Base-by-base conservation (phyloP, 257 asterid genomes). In the Nicotiana knightiana region DNA sequence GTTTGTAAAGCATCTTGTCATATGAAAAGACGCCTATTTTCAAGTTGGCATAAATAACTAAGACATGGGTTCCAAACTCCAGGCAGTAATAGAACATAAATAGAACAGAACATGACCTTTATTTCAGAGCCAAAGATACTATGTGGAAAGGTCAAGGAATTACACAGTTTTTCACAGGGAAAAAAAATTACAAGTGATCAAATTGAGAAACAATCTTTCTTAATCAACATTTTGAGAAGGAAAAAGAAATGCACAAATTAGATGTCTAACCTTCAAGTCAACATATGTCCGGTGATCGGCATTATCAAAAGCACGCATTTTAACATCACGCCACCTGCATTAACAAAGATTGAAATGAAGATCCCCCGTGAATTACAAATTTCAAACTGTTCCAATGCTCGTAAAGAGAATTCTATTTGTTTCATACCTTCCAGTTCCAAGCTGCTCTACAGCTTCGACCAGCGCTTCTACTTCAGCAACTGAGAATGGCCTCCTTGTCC, bases 401-500 rank as follows among this genome's bases (percentile, higher is more conserved):
- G 18, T 13, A 15, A 53, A 53, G 58, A 53, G 17, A 53, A 53
- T 13, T 12, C 18, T 53, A 15, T 53, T 53, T 53, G 51, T 53
- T 53, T 15, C 58, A 68, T 81, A 95, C 99, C 98, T 90, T 86
- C 99, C 99, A 11, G 99, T 43, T 43, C 51, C 51, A 43, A 43
- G 51, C 12, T 43, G 51, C 3, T 43, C 51, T 43, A 43, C 51
- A 43, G 51, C 51, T 43, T 43, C 51, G 51, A 43, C 51, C 51
- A 43, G 51, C 3, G 51, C 51, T 43, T 43, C 51, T 43, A 43
- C 51, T 9, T 43, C 51, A 43, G 51, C 51, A 43, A 43, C 51
- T 43, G 51, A 89, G 88, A 95, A 95, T 0, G 99, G 99, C 82
- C 98, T 88, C 90, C 99, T 90, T 48, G 89, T 87, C 85, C 99